Base-by-base conservation (phyloP, 2,329 filamentous ascomycete species). In the Penicillium sclerotigenum region DNA sequence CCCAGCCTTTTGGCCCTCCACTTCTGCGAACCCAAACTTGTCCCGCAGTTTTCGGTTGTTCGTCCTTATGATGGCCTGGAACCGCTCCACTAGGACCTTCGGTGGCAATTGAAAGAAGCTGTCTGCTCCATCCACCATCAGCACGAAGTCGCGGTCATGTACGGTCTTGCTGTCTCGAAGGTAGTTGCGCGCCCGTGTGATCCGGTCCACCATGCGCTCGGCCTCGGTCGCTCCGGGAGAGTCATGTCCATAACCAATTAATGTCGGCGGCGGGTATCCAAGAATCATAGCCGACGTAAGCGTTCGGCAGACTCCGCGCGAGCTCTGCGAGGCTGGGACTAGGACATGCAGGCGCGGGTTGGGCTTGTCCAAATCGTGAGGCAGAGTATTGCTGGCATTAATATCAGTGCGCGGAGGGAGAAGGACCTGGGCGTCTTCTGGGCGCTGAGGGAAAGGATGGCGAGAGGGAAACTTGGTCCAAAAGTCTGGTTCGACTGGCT, bases 81-180 rank as follows among this genome's bases (percentile, higher is more conserved):
- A 89, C 41, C 86, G 80, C 60, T 81, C 74, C 26, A 89, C 79
- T 60, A 89, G 73, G 20, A 88, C 77, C 40, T 86, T 81, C 3
- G 83, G 80, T 0, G 85, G 84, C 2, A 89, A 74, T 68, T 89
- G 87, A 57, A 88, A 83, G 73, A 85, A 84, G 1, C 84, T 77
- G 56, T 88, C 84, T 67, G 83, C 80, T 1, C 82, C 84, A 66
- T 89, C 86, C 6, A 86, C 78, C 45, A 88, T 77, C 55, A 88
- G 71, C 8, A 87, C 79, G 28, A 90, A 71, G 66, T 89, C 87
- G 20, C 83, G 76, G 54, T 85, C 77, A 24, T 77, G 73, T 18
- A 82, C 75, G n/a, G 77, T 67, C 34, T 76, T 77, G 29, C 72
- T 73, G 47, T 77, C 74, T 13, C 75, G 73, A 28, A 85, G 70